Conservation (phyloP, 345 rosid species). For the Firmiana major region DNA sequence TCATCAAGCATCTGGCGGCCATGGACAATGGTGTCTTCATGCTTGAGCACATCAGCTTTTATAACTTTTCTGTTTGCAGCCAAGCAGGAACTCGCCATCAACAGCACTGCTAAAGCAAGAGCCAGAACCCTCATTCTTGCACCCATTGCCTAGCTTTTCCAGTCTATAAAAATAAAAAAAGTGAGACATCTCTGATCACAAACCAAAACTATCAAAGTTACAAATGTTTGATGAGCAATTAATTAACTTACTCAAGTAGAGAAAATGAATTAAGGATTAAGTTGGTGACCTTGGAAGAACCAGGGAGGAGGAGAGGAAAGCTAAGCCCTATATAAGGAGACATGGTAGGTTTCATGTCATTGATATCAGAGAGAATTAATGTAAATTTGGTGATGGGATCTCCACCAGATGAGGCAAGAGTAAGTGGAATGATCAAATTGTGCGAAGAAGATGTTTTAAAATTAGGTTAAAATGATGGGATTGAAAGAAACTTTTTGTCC, state of each 20-base stretch:
- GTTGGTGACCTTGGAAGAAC: not conserved
- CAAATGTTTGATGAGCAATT: not conserved
- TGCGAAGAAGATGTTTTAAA: not conserved
- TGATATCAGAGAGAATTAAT: not conserved
- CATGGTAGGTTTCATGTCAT: not conserved
- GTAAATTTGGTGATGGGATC: conserved; percentile 10
- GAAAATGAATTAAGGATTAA: not conserved
- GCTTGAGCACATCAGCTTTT: not conserved
- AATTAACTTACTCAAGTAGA: not conserved
- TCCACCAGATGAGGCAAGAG: conserved; percentile 27
- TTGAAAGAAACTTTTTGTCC: conserved; percentile 12
- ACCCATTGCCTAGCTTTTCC: not conserved
- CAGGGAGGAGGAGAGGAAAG: not conserved
- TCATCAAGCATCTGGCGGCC: not conserved
- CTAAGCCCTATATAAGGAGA: not conserved
- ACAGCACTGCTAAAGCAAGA: conserved; percentile 13
- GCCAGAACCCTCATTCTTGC: conserved; percentile 9
- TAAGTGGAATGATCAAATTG: conserved; percentile 29
- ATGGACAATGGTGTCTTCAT: not conserved
- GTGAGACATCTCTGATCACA: not conserved
- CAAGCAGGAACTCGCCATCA: conserved; percentile 20
- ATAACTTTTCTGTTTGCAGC: conserved; percentile 9
- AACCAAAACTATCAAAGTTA: not conserved
- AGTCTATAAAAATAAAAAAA: not conserved
- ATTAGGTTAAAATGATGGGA: conserved; percentile 8